Evolutionary conservation across 148 eudicot genomes (phyloP).

Genomic region (Persicaria maculosa): DNA sequence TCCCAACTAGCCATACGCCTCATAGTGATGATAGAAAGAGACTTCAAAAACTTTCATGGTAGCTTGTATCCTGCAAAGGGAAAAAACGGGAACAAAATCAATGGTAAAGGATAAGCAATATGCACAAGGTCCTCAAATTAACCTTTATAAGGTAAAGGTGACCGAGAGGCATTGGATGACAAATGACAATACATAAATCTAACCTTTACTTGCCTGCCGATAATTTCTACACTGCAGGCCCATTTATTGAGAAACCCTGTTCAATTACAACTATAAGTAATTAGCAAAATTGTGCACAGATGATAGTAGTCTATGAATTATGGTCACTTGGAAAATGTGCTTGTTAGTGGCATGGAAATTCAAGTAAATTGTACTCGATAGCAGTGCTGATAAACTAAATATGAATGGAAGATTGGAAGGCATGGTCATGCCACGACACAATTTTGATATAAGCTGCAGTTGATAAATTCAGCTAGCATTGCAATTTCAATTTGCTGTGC

Average conservation of each 20-base stretch:
- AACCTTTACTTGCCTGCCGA: background rate
- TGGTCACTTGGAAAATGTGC: no score
- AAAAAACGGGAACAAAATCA: background rate
- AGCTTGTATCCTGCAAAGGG: background rate
- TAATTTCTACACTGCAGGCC: background rate
- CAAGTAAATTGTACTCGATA: no score
- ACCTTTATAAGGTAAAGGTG: background rate
- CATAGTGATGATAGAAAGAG: background rate
- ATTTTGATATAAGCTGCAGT: background rate
- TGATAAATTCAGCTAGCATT: background rate
- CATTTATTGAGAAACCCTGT: constrained; percentile 8
- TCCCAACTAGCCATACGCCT: background rate
- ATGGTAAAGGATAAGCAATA: background rate
- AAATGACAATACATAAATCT: background rate
- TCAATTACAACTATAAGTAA: background rate
- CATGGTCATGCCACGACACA: background rate
- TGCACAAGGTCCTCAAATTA: background rate
- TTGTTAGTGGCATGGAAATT: no score
- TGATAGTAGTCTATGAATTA: no score
- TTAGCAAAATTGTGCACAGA: background rate
- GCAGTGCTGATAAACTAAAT: background rate
- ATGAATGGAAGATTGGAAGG: background rate
- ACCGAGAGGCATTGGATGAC: background rate
- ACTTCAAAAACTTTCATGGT: background rate
- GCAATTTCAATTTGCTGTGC: background rate